phyloP scores from a whole-genome alignment of 495 filamentous ascomycete species.

The Sporormia fimetaria region DNA sequence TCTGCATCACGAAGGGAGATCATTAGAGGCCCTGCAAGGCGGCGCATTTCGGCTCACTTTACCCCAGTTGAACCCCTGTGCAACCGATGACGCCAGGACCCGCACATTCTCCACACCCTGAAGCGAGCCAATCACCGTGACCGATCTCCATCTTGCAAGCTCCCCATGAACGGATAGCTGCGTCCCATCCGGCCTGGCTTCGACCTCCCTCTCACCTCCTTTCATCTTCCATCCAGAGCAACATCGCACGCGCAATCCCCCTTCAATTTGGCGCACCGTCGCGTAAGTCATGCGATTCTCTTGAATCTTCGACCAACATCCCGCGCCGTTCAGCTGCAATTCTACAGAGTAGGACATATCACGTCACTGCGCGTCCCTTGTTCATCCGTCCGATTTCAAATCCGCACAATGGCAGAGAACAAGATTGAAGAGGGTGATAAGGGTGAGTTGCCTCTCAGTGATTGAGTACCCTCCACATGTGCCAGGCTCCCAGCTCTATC shows the following conservation, averaged over 20 bases:
- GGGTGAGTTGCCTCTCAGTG: slow-evolving; percentile 27
- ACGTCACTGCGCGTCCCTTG: slow-evolving; percentile 8
- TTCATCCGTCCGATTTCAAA: background rate
- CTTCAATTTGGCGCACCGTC: slow-evolving; percentile 11
- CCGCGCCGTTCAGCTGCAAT: slow-evolving; percentile 7
- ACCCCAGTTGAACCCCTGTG: too few species aligned
- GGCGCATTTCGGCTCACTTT: too few species aligned
- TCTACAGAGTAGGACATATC: slow-evolving; percentile 6
- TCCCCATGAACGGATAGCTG: slow-evolving; percentile 8
- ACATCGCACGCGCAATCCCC: slow-evolving; percentile 14
- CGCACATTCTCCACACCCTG: slow-evolving; percentile 14
- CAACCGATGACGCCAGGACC: slow-evolving; percentile 19
- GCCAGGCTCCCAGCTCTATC: too few species aligned
- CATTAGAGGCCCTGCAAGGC: too few species aligned
- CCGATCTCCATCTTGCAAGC: slow-evolving; percentile 16
- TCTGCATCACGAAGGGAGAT: too few species aligned
- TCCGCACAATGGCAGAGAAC: slow-evolving; percentile 31
- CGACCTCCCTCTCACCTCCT: slow-evolving; percentile 6
- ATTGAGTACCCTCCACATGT: too few species aligned
- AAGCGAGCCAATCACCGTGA: slow-evolving; percentile 13
- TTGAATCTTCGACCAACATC: slow-evolving; percentile 8
- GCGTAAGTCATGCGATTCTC: slow-evolving; percentile 12
- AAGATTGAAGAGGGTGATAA: slow-evolving; percentile 37
- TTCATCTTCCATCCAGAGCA: slow-evolving; percentile 5
- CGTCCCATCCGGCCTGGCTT: slow-evolving; percentile 11